These are phyloP conservation scores for Beta corolliflora DNA, from an alignment of 179 eudicot species.

Conservation along the genomic window DNA sequence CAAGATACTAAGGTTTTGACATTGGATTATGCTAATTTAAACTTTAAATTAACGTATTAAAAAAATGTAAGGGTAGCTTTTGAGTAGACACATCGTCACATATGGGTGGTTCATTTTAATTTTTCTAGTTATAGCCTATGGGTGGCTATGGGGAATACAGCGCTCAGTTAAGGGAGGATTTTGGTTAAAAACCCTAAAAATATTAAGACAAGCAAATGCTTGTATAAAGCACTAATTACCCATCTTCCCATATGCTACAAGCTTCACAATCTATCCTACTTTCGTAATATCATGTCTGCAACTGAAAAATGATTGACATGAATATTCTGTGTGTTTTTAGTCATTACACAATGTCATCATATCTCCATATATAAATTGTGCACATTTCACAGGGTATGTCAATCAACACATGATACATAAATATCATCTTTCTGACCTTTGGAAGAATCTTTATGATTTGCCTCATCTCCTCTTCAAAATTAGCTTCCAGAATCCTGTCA, in stretches of 20 bases:
- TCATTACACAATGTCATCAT: not conserved
- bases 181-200: not conserved
- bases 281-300: not conserved
- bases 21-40: too few relatives aligned
- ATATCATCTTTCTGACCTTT: slow-evolving; percentile 46
- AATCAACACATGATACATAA: not conserved
- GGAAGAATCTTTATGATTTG: slow-evolving; percentile 80
- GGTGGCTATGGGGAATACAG: too few relatives aligned
- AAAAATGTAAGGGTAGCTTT: too few relatives aligned
- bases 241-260: not conserved
- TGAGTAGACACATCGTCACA: too few relatives aligned
- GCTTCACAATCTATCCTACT: not conserved
- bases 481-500: slow-evolving; percentile 86
- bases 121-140: too few relatives aligned
- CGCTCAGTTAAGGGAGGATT: too few relatives aligned
- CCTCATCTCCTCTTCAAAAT: slow-evolving; percentile 92
- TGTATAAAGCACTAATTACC: not conserved
- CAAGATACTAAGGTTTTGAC: too few relatives aligned
- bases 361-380: too few relatives aligned
- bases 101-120: too few relatives aligned
- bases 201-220: not conserved
- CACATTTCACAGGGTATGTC: not conserved
- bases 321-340: not conserved
- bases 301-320: not conserved
- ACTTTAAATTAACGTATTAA: too few relatives aligned